Percentiles rank a stretch among this genome's conserved stretches.
Evolutionary conservation across 1,284 basidiomycete genomes (phyloP).

Genomic region (Melampsora americana): DNA sequence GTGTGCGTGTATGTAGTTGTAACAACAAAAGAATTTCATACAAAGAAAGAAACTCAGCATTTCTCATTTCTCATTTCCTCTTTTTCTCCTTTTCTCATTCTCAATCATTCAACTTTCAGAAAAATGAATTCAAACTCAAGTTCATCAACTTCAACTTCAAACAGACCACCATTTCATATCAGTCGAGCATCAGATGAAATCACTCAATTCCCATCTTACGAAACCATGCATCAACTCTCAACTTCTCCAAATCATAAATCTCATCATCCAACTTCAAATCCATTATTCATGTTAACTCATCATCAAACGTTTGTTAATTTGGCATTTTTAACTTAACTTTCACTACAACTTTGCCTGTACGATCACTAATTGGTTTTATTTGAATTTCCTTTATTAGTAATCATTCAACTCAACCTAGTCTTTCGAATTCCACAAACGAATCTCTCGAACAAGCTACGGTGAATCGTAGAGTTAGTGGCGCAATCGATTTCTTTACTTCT

Average conservation of each 20-base stretch:
- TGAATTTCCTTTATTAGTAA: neutral
- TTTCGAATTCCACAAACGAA: neutral
- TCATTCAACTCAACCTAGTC: neutral
- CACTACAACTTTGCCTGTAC: too few species aligned
- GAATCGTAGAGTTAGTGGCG: neutral
- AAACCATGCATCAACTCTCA: constrained; percentile 17
- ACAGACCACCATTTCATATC: neutral
- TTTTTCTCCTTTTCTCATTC: too few species aligned
- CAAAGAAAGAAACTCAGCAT: too few species aligned
- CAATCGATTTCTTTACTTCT: neutral
- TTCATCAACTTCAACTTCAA: neutral
- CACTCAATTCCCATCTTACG: constrained; percentile 38
- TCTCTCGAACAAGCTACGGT: neutral
- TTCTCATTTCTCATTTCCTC: too few species aligned
- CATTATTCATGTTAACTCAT: too few species aligned
- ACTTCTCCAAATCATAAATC: constrained; percentile 1
- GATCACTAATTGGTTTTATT: too few species aligned
- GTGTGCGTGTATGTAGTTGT: too few species aligned
- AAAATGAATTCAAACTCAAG: neutral
- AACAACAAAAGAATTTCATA: too few species aligned
- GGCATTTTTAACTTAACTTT: too few species aligned
- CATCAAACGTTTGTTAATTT: too few species aligned
- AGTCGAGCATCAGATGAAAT: constrained; percentile 34
- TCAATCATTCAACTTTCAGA: neutral
- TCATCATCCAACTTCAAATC: neutral